Evolutionary conservation across 129 eudicot species (phyloP), one percentile per base, ranked within the genome.

Genomic region (Silybum marianum): DNA sequence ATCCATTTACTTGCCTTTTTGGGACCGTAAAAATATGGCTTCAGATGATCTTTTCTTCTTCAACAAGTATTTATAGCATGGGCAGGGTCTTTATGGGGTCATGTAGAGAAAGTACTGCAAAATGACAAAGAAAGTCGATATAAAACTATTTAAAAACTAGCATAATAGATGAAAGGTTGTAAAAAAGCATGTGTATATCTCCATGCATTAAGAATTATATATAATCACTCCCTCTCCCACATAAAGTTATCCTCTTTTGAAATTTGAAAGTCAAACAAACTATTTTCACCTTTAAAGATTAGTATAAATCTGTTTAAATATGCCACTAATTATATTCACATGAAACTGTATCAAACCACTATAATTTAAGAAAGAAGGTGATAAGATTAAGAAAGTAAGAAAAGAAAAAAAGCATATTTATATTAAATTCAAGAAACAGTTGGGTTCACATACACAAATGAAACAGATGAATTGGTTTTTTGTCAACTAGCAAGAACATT

Each of bases 31-130:
- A 46, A 88, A 82, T 71, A 88, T 71, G 65, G 95, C 97, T 84
- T 89, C 89, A 36, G 93, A 86, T 72, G 86, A 85, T 67, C 85
- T 78, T 19, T 87, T 86, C 74, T 78, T 86, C 81, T 87, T 85
- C 22, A 94, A 88, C 86, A 91, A 80, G 71, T 82, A 82, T 71
- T 89, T 78, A 89, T 85, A 81, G 90, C 87, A 80, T 79, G 92
- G 44, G 76, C 90, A 73, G 84, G 89, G 81, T 84, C 87, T 85
- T 87, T 80, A 86, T 89, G 97, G 74, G 87, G 89, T 81, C 93
- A 89, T 80, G 86, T 87, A 76, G 85, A 92, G 80, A 92, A 92
- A 32, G 93, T 90, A 81, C 91, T 90, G 89, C 90, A 85, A 77
- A 78, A 71, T 84, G 82, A 87, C 76, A 77, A 73, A 65, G 74